Conservation (phyloP, 345 rosid genomes). For the Salix caprea region DNA sequence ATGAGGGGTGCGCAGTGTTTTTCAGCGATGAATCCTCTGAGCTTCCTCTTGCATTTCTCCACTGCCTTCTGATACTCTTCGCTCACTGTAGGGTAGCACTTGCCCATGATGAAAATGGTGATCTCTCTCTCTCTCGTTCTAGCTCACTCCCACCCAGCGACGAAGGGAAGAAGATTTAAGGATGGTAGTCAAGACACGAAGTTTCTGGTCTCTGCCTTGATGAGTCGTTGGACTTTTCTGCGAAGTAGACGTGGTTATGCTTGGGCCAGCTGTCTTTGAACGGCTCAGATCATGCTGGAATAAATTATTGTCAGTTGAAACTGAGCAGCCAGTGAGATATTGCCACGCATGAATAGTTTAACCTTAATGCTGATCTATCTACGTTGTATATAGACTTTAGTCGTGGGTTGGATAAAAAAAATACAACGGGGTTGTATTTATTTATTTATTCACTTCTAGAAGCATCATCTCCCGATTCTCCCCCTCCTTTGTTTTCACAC, state of each 20-base stretch:
- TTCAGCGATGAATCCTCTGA: conserved; percentile 21
- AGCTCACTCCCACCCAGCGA: neutral
- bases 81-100: conserved; percentile 18
- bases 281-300: too few species aligned
- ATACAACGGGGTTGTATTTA: too few species aligned
- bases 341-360: too few species aligned
- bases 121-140: neutral
- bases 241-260: neutral
- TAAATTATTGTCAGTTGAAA: too few species aligned
- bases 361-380: too few species aligned
- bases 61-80: conserved; percentile 23
- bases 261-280: neutral
- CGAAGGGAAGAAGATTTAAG: neutral
- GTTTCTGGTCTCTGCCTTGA: neutral
- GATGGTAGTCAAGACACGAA: neutral
- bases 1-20: conserved; percentile 23
- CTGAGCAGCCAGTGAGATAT: too few species aligned
- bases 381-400: too few species aligned
- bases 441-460: too few species aligned
- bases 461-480: too few species aligned
- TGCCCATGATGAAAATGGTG: conserved; percentile 7
- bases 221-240: neutral
- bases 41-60: conserved; percentile 24
- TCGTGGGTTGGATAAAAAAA: too few species aligned
- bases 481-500: too few species aligned